Conservation (phyloP, 768 basidiomycete genomes). For the Tylopilus subfusipes region DNA sequence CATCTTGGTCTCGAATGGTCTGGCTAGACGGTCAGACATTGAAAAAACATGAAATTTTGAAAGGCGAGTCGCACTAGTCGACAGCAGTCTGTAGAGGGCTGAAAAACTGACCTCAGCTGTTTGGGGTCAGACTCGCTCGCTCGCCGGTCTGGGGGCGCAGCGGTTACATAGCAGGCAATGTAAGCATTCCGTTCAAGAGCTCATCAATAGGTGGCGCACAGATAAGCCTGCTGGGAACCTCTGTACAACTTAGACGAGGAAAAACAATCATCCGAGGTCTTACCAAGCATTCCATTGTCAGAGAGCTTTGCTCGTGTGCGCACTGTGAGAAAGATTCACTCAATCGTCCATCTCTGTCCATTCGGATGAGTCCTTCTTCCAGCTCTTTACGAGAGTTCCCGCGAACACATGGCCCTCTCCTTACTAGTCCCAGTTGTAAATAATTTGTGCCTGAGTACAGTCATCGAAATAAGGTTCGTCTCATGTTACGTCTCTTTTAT, state of each 20-base stretch:
- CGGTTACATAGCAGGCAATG: no score
- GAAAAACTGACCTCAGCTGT: neutral
- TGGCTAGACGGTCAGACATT: neutral
- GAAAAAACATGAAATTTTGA: no score
- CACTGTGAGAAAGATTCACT: conserved; percentile 24
- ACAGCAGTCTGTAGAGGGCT: neutral
- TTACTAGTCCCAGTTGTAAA: conserved; percentile 4
- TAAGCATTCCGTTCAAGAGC: neutral
- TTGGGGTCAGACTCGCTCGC: no score
- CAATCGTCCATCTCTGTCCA: conserved; percentile 12
- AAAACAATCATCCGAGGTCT: conserved; percentile 17
- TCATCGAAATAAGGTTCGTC: conserved; percentile 30
- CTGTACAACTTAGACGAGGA: neutral
- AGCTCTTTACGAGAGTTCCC: conserved; percentile 14
- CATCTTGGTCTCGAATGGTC: neutral
- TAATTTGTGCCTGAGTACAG: conserved; percentile 21
- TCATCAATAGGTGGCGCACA: neutral
- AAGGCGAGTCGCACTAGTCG: neutral
- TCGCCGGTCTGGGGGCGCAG: no score
- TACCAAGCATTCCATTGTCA: conserved; percentile 13
- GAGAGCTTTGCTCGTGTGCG: neutral
- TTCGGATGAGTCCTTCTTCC: conserved; percentile 11
- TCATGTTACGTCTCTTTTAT: conserved; percentile 31
- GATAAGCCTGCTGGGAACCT: conserved; percentile 15
- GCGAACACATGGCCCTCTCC: conserved; percentile 15